These are phyloP conservation scores for Plasmodium fragile DNA, from an alignment of 169 alveolate genomes.

Conservation along the genomic window DNA sequence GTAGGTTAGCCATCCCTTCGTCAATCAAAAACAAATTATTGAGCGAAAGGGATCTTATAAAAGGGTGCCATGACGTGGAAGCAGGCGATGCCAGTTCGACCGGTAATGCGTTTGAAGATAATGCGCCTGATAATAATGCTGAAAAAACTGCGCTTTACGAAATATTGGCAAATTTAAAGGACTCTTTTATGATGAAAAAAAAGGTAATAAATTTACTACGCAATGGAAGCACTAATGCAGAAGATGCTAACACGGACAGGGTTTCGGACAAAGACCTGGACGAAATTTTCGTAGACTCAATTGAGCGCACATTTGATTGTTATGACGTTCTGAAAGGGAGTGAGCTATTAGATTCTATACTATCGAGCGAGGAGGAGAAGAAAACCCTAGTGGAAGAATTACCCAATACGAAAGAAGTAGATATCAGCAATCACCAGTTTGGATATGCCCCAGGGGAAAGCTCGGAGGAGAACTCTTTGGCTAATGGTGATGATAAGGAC, in stretches of 20 bases:
- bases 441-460: neutral
- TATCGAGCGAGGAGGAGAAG: neutral
- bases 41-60: conserved; percentile 27
- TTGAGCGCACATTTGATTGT: conserved; percentile 23
- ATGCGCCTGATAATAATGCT: neutral
- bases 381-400: neutral
- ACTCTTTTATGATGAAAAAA: conserved; percentile 40
- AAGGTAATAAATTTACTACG: conserved; percentile 6
- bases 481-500: neutral
- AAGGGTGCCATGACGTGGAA: neutral
- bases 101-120: neutral
- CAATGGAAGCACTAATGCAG: neutral
- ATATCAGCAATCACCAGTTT: conserved; percentile 14
- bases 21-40: conserved; percentile 28
- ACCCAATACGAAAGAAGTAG: neutral
- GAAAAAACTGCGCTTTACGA: conserved; percentile 18
- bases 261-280: conserved; percentile 4
- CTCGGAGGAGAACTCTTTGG: neutral
- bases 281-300: conserved; percentile 27
- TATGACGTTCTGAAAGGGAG: conserved; percentile 12
- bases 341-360: conserved; percentile 11
- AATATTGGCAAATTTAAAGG: conserved; percentile 26
- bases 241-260: neutral
- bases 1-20: conserved; percentile 1
- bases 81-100: neutral